phyloP scores from a whole-genome alignment of 768 basidiomycete species.

The Punctularia strigosozonata region DNA sequence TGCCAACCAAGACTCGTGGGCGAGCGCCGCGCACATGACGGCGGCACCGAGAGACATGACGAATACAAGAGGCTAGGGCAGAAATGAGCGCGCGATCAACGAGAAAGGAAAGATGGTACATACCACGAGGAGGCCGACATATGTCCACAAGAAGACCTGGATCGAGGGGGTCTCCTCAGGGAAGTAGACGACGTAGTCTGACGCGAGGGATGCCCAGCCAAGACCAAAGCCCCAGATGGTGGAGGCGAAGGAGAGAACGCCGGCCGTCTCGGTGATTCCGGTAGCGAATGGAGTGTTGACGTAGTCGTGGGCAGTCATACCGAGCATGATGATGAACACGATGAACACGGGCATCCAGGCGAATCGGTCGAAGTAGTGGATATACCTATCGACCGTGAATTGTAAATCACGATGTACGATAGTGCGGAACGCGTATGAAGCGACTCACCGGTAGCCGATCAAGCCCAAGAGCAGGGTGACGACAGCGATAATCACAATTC shows the following conservation, averaged over 20 bases:
- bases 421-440: too few species aligned
- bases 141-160: slow-evolving; percentile 29
- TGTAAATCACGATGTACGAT: too few species aligned
- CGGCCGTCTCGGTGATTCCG: slow-evolving; percentile 21
- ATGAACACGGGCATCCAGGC: slow-evolving; percentile 29
- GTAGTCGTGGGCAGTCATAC: slow-evolving; percentile 16
- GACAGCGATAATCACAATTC: slow-evolving; percentile 32
- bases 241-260: slow-evolving; percentile 25
- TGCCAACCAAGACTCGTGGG: slow-evolving; percentile 22
- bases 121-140: slow-evolving; percentile 19
- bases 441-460: slow-evolving; percentile 32
- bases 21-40: slow-evolving; percentile 24
- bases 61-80: slow-evolving; percentile 23
- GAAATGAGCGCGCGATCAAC: too few species aligned
- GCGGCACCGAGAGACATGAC: slow-evolving; percentile 38
- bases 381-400: too few species aligned
- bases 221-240: slow-evolving; percentile 22
- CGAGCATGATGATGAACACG: slow-evolving; percentile 23
- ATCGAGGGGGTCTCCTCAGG: slow-evolving; percentile 14
- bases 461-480: slow-evolving; percentile 25
- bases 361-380: slow-evolving; percentile 30
- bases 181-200: slow-evolving; percentile 28
- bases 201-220: slow-evolving; percentile 28
- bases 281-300: too few species aligned
- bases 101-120: too few species aligned